phyloP scores from a whole-genome alignment of 2,329 filamentous ascomycete genomes.

The Fusarium sp. region DNA sequence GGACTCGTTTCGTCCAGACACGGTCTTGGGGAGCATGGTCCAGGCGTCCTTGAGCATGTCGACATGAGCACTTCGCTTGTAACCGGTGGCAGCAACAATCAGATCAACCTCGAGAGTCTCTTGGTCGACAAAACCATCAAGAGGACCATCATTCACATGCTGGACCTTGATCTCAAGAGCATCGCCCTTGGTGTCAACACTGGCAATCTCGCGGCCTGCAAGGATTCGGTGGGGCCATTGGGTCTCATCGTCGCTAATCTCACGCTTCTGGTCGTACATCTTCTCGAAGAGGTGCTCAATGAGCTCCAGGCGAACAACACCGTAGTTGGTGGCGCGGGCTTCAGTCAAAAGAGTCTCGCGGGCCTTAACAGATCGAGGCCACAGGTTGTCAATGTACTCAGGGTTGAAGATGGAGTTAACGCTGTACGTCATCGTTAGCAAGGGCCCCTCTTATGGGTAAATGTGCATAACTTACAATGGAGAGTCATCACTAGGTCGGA shows the following conservation, averaged over 20 bases:
- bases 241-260: slow-evolving; percentile 73
- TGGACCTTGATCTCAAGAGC: slow-evolving; percentile 70
- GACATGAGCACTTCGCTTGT: slow-evolving; percentile 81
- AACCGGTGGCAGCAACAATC: slow-evolving; percentile 89
- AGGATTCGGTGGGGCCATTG: slow-evolving; percentile 87
- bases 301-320: slow-evolving; percentile 89
- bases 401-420: slow-evolving; percentile 98
- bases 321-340: slow-evolving; percentile 91
- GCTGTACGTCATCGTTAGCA: slow-evolving; percentile 58
- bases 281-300: slow-evolving; percentile 89
- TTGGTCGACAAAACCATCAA: slow-evolving; percentile 54
- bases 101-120: slow-evolving; percentile 81
- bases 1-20: slow-evolving; percentile 45
- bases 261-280: slow-evolving; percentile 86
- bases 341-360: slow-evolving; percentile 71
- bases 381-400: slow-evolving; percentile 81
- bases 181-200: slow-evolving; percentile 65
- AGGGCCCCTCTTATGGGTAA: neutral
- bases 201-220: slow-evolving; percentile 72
- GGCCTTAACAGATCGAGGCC: slow-evolving; percentile 70
- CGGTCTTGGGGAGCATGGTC: slow-evolving; percentile 70
- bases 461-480: slow-evolving; percentile 77
- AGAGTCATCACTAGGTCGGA: slow-evolving; percentile 93
- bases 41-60: slow-evolving; percentile 76
- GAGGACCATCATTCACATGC: slow-evolving; percentile 53